Evolutionary conservation across 2,329 filamentous ascomycete genomes (phyloP).

Genomic region (Aspergillus persii): DNA sequence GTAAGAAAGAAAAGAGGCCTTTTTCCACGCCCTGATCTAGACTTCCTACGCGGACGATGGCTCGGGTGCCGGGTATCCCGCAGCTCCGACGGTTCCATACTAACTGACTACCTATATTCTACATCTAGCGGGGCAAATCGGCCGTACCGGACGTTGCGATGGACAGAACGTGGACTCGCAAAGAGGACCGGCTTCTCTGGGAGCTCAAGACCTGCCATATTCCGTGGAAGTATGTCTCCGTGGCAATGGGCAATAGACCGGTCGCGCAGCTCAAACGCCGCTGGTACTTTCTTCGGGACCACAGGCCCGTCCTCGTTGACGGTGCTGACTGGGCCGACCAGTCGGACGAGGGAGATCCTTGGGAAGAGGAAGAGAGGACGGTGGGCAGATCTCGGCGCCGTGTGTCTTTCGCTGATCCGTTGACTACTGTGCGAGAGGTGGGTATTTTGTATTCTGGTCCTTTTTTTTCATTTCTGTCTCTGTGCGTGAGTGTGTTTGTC

Average conservation of each 20-base stretch:
- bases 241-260: constrained; percentile 19
- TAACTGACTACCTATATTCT: not conserved
- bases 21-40: not conserved
- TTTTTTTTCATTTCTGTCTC: not conserved
- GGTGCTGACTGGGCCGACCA: constrained; percentile 1
- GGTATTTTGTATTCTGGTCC: not conserved
- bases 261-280: constrained; percentile 24
- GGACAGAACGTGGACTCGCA: constrained; percentile 17
- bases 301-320: not conserved
- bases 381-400: constrained; percentile 6
- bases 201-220: constrained; percentile 19
- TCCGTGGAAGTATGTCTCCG: constrained; percentile 24
- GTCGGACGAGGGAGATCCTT: not conserved
- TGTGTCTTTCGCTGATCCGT: constrained; percentile 18
- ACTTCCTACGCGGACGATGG: not conserved
- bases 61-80: no score
- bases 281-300: constrained; percentile 15
- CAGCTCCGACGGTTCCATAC: not conserved
- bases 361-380: not conserved
- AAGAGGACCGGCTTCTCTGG: constrained; percentile 20
- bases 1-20: not conserved
- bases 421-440: constrained; percentile 14
- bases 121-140: not conserved
- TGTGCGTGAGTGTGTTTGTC: no score
- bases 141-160: not conserved